phyloP scores from a whole-genome alignment of 192 early-diverging fungal species.

The Powellomyces hirtus region DNA sequence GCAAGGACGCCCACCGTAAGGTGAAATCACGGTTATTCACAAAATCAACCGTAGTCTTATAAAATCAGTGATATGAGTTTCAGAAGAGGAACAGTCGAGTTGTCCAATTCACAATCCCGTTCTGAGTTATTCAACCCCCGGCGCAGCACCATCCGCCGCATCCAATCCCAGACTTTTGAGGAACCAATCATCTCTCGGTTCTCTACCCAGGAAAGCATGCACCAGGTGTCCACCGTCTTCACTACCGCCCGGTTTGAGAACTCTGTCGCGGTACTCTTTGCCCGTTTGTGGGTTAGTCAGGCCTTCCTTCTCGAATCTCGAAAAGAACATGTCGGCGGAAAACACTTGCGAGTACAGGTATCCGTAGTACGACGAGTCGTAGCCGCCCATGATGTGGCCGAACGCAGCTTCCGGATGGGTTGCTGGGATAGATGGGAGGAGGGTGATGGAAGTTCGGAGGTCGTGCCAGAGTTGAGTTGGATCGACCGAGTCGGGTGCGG shows the following conservation, averaged over 20 bases:
- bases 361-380: constrained; percentile 74
- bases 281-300: constrained; percentile 61
- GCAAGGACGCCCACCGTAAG: too few species aligned
- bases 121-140: too few species aligned
- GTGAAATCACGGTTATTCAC: too few species aligned
- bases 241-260: constrained; percentile 67
- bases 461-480: constrained; percentile 45
- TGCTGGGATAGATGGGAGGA: constrained; percentile 10
- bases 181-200: too few species aligned
- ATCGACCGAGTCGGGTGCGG: constrained; percentile 41
- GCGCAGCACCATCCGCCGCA: too few species aligned
- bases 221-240: too few species aligned
- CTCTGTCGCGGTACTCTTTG: constrained; percentile 69
- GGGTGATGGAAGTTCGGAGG: constrained; percentile 39
- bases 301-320: constrained; percentile 63
- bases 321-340: constrained; percentile 78
- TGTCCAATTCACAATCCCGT: too few species aligned
- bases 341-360: constrained; percentile 80
- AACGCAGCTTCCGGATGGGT: constrained; percentile 44
- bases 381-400: constrained; percentile 73
- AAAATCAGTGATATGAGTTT: too few species aligned
- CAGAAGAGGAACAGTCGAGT: too few species aligned
- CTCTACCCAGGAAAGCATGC: too few species aligned
- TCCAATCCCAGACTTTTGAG: too few species aligned
- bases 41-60: too few species aligned